Evolutionary conservation across 352 stramenopile genomes (phyloP).

Genomic region (Phytopythium cucurbitacearum): DNA sequence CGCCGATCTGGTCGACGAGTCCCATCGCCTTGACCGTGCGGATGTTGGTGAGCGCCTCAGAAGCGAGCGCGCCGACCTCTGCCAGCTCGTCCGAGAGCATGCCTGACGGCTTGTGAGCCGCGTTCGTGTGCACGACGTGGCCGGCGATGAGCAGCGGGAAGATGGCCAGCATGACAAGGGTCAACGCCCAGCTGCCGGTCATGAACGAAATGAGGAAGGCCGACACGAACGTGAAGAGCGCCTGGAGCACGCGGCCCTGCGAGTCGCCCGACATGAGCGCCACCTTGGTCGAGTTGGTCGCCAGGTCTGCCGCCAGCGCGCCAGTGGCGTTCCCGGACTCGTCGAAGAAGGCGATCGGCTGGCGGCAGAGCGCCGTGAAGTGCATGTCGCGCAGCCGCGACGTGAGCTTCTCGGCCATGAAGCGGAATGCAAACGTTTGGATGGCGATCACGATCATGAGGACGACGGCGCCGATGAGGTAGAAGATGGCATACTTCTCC

Average conservation of each 20-base stretch:
- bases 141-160: conserved; percentile 56
- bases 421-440: conserved; percentile 31
- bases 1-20: conserved; percentile 6
- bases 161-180: conserved; percentile 50
- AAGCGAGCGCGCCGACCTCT: conserved; percentile 30
- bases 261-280: conserved; percentile 35
- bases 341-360: conserved; percentile 74
- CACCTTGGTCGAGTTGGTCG: conserved; percentile 45
- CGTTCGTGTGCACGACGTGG: conserved; percentile 22
- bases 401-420: conserved; percentile 42
- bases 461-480: conserved; percentile 18
- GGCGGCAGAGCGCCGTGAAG: conserved; percentile 29
- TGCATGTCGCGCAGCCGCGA: conserved; percentile 31
- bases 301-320: conserved; percentile 58
- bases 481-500: conserved; percentile 16
- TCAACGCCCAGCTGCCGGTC: conserved; percentile 45
- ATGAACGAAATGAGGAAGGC: conserved; percentile 47
- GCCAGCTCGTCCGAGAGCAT: conserved; percentile 20
- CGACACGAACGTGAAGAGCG: conserved; percentile 32
- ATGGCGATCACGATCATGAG: conserved; percentile 10
- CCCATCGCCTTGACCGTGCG: conserved; percentile 34
- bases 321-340: conserved; percentile 45
- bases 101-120: conserved; percentile 3
- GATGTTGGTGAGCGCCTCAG: conserved; percentile 38
- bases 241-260: conserved; percentile 42